These are phyloP conservation scores for Pisolithus tinctorius DNA, from an alignment of 768 basidiomycete genomes.

Conservation along the genomic window DNA sequence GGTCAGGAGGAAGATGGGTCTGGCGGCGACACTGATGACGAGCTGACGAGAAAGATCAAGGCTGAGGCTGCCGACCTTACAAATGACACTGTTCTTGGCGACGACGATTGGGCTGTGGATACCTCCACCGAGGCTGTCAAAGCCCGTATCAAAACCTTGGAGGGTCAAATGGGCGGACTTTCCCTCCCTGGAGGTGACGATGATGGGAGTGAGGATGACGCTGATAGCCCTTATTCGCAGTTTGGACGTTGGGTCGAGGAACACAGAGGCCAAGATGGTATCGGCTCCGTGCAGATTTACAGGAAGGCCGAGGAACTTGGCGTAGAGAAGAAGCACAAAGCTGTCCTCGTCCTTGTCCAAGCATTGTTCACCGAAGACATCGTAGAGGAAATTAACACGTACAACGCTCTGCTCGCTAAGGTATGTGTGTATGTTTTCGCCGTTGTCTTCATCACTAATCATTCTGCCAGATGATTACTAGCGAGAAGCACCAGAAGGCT, in stretches of 20 bases:
- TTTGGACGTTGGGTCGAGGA: slow-evolving; percentile 86
- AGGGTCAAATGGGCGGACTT: slow-evolving; percentile 47
- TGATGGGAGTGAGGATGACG: slow-evolving; percentile 84
- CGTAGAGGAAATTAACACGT: slow-evolving; percentile 54
- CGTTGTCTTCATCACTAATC: not conserved
- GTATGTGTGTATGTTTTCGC: slow-evolving; percentile 30
- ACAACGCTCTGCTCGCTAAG: slow-evolving; percentile 69
- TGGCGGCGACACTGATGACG: slow-evolving; percentile 78
- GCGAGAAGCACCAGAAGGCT: slow-evolving; percentile 94
- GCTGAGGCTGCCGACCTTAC: slow-evolving; percentile 79
- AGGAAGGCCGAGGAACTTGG: slow-evolving; percentile 88
- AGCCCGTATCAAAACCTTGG: slow-evolving; percentile 69
- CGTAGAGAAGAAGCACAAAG: slow-evolving; percentile 93
- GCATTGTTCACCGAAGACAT: slow-evolving; percentile 75
- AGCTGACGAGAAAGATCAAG: slow-evolving; percentile 85
- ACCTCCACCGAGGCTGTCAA: slow-evolving; percentile 86
- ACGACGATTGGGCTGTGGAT: slow-evolving; percentile 89
- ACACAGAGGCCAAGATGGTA: slow-evolving; percentile 35
- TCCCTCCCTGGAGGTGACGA: slow-evolving; percentile 57
- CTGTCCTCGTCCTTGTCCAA: slow-evolving; percentile 76
- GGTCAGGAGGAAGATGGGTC: slow-evolving; percentile 37
- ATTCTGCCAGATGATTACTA: slow-evolving; percentile 63
- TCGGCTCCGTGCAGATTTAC: slow-evolving; percentile 57
- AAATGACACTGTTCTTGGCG: slow-evolving; percentile 48
- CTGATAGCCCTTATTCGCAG: slow-evolving; percentile 76